phyloP scores from a whole-genome alignment of 768 basidiomycete species.

The Stropharia rugosoannulata region DNA sequence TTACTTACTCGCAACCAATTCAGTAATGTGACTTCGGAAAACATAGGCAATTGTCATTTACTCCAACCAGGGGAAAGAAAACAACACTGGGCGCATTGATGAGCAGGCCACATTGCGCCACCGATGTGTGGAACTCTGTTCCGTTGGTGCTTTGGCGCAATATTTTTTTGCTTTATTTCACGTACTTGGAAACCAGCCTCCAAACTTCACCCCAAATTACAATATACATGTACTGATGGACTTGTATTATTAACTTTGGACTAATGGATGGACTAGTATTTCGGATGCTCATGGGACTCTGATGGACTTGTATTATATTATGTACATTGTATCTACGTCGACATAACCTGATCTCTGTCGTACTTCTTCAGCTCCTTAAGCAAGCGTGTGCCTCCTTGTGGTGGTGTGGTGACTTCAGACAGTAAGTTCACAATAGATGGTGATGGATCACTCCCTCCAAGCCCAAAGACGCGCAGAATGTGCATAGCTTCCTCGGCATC shows the following conservation, averaged over 20 bases:
- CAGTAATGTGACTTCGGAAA: not conserved
- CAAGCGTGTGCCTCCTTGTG: not conserved
- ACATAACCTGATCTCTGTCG: not conserved
- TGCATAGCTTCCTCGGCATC: not conserved
- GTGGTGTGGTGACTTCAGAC: not conserved
- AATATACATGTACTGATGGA: too few relatives aligned
- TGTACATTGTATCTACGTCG: too few relatives aligned
- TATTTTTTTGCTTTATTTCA: constrained; percentile 29
- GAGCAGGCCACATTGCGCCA: constrained; percentile 30
- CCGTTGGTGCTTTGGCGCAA: constrained; percentile 22
- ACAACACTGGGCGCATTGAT: constrained; percentile 27
- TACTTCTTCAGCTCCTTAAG: not conserved
- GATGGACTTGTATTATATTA: too few relatives aligned
- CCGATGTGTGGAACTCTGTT: constrained; percentile 24
- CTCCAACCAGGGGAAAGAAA: constrained; percentile 28
- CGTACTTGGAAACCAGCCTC: constrained; percentile 12
- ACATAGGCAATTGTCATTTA: constrained; percentile 25
- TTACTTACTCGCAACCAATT: not conserved
- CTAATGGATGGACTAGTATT: too few relatives aligned
- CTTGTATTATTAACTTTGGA: too few relatives aligned
- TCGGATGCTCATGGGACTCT: too few relatives aligned
- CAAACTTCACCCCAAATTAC: constrained; percentile 27
- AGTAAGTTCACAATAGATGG: not conserved
- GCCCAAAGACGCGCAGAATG: not conserved
- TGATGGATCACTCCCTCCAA: not conserved